Conservation (phyloP, 352 stramenopile species). For the Phytophthora tentaculata region DNA sequence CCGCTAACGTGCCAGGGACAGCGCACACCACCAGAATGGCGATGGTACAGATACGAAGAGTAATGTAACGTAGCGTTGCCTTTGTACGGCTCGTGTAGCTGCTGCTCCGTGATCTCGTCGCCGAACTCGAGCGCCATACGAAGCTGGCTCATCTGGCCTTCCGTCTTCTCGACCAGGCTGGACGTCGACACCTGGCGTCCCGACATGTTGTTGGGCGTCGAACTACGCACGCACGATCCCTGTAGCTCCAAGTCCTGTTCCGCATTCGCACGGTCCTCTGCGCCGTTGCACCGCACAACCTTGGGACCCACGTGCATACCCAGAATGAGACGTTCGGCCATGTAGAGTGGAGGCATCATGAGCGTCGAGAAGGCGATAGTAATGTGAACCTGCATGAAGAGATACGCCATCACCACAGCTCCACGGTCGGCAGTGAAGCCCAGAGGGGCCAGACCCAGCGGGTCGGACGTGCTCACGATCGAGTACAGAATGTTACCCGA, state of each 20-base stretch:
- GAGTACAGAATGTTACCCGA: constrained; percentile 66
- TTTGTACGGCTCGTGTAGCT: constrained; percentile 22
- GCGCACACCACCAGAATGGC: constrained; percentile 47
- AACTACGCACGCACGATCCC: constrained; percentile 38
- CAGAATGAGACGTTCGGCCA: constrained; percentile 61
- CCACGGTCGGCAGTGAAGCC: constrained; percentile 56
- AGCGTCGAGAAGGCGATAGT: constrained; percentile 58
- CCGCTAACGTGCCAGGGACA: constrained; percentile 46
- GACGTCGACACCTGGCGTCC: constrained; percentile 27
- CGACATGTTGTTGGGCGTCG: constrained; percentile 29
- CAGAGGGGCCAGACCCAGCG: constrained; percentile 39
- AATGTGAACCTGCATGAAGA: constrained; percentile 63
- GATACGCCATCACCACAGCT: constrained; percentile 55
- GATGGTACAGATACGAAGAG: constrained; percentile 39
- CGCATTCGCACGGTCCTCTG: constrained; percentile 28
- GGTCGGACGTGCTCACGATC: constrained; percentile 42
- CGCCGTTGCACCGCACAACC: constrained; percentile 30
- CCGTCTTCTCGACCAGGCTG: constrained; percentile 27
- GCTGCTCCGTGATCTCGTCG: constrained; percentile 39
- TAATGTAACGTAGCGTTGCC: constrained; percentile 25
- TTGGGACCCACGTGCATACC: constrained; percentile 60
- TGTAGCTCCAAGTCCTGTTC: constrained; percentile 41
- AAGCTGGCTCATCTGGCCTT: constrained; percentile 41
- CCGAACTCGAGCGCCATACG: constrained; percentile 35
- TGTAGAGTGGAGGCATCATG: constrained; percentile 59